phyloP scores from a whole-genome alignment of 352 stramenopile species.

The Phytopythium montanum region DNA sequence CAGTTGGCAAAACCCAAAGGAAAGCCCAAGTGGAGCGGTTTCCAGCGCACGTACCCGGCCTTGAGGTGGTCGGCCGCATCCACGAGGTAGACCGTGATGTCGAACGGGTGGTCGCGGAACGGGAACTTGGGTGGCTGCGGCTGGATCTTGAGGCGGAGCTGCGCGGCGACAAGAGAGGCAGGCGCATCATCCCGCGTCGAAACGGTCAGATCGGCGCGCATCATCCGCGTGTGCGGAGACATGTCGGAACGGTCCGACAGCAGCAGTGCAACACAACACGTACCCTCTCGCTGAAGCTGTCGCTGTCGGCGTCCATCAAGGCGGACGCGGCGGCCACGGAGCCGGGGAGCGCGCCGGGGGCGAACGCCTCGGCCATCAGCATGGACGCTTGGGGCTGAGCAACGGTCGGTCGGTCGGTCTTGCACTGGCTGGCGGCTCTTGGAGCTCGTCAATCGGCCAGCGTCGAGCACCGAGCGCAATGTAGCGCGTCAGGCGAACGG shows the following conservation, averaged over 20 bases:
- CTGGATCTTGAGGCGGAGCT: slow-evolving; percentile 83
- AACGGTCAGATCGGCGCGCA: slow-evolving; percentile 3
- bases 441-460: too few species aligned
- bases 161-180: neutral
- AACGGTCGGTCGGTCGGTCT: neutral
- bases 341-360: slow-evolving; percentile 23
- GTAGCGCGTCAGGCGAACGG: neutral
- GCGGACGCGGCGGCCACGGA: slow-evolving; percentile 18
- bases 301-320: slow-evolving; percentile 42
- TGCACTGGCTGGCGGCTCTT: neutral
- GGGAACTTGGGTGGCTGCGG: slow-evolving; percentile 82
- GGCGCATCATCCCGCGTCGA: slow-evolving; percentile 3
- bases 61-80: slow-evolving; percentile 77
- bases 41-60: slow-evolving; percentile 38
- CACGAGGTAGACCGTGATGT: slow-evolving; percentile 87
- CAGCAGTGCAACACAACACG: slow-evolving; percentile 5
- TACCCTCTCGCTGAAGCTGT: slow-evolving; percentile 55
- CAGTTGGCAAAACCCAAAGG: too few species aligned
- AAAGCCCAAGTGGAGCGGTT: too few species aligned
- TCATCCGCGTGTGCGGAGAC: neutral
- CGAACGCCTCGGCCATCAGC: slow-evolving; percentile 68
- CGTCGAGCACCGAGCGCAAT: neutral
- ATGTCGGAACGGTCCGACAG: neutral
- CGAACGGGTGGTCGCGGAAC: slow-evolving; percentile 82
- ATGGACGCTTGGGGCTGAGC: slow-evolving; percentile 17